Conservation (phyloP, 1,139 yeast genomes). For the Sugiyamaella sp. region DNA sequence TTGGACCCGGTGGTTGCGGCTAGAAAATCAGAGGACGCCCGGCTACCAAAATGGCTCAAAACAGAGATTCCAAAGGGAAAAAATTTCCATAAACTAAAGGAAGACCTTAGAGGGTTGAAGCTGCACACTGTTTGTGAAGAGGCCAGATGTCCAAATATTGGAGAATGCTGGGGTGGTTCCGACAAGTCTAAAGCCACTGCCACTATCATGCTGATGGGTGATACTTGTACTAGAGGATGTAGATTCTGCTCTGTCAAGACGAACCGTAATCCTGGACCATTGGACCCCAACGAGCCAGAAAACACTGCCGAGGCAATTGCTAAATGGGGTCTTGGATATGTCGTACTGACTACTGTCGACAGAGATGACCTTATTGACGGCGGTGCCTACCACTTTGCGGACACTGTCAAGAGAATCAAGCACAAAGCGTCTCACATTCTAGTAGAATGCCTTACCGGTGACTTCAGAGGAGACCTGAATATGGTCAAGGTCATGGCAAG, state of each 20-base stretch:
- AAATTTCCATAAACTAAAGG: slow-evolving; percentile 75
- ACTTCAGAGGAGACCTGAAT: slow-evolving; percentile 85
- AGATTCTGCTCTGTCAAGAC: slow-evolving; percentile 97
- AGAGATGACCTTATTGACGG: slow-evolving; percentile 95
- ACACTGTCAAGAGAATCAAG: slow-evolving; percentile 83
- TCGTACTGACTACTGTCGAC: slow-evolving; percentile 95
- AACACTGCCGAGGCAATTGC: slow-evolving; percentile 97
- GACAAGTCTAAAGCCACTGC: slow-evolving; percentile 96
- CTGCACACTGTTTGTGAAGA: slow-evolving; percentile 97
- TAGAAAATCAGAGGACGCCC: slow-evolving; percentile 72
- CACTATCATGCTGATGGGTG: slow-evolving; percentile 97
- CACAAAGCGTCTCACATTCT: slow-evolving; percentile 86
- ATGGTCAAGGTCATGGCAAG: slow-evolving; percentile 79
- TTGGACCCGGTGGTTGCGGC: slow-evolving; percentile 49
- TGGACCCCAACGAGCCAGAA: slow-evolving; percentile 96
- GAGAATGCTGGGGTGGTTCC: slow-evolving; percentile 99
- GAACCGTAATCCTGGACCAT: slow-evolving; percentile 78
- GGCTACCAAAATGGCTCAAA: slow-evolving; percentile 91
- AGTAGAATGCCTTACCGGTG: slow-evolving; percentile 94
- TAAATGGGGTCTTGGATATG: slow-evolving; percentile 98
- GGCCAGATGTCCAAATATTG: slow-evolving; percentile 97
- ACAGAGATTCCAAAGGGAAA: slow-evolving; percentile 95
- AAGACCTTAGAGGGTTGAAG: slow-evolving; percentile 85
- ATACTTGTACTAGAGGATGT: slow-evolving; percentile 98
- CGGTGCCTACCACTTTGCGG: slow-evolving; percentile 88